Percentiles rank a stretch among this genome's conserved stretches.
Evolutionary conservation across 1,284 basidiomycete genomes (phyloP).

Genomic region (Apiotrichum montevideense): DNA sequence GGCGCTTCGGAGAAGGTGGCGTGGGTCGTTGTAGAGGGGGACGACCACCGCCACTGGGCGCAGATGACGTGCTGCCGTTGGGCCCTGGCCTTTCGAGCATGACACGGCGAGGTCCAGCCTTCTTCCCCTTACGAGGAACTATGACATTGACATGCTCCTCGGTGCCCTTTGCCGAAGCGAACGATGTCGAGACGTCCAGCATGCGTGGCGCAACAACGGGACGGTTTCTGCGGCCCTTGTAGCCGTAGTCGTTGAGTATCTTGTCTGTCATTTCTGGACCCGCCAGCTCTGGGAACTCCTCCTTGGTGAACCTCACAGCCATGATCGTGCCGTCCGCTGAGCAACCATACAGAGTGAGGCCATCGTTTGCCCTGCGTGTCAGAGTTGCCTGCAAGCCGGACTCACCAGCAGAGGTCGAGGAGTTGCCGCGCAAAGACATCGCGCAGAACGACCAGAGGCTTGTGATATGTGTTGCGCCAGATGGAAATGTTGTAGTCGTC

Average conservation of each 20-base stretch:
- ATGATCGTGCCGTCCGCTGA: conserved; percentile 93
- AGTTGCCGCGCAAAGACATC: conserved; percentile 92
- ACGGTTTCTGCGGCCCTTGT: conserved; percentile 37
- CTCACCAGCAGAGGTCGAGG: conserved; percentile 83
- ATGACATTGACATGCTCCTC: conserved; percentile 21
- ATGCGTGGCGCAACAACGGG: conserved; percentile 4
- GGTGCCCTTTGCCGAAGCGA: conserved; percentile 3
- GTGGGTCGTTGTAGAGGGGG: conserved; percentile 1
- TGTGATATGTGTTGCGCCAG: conserved; percentile 85
- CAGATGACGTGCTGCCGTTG: background rate
- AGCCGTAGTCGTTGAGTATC: conserved; percentile 74
- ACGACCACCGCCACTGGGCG: background rate
- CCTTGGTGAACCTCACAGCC: conserved; percentile 71
- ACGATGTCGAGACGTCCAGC: conserved; percentile 20
- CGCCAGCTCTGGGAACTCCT: conserved; percentile 77
- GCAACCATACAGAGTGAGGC: conserved; percentile 84
- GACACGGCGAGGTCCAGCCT: conserved; percentile 9
- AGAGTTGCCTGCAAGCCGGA: conserved; percentile 32
- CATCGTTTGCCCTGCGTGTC: conserved; percentile 74
- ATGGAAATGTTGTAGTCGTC: conserved; percentile 75
- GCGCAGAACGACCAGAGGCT: conserved; percentile 84
- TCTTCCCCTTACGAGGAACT: conserved; percentile 18
- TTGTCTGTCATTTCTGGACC: conserved; percentile 65
- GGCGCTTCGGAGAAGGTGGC: background rate
- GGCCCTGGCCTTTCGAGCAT: conserved; percentile 5